Base-by-base conservation (phyloP, 495 filamentous ascomycete genomes). In the Venustampulla echinocandica region DNA sequence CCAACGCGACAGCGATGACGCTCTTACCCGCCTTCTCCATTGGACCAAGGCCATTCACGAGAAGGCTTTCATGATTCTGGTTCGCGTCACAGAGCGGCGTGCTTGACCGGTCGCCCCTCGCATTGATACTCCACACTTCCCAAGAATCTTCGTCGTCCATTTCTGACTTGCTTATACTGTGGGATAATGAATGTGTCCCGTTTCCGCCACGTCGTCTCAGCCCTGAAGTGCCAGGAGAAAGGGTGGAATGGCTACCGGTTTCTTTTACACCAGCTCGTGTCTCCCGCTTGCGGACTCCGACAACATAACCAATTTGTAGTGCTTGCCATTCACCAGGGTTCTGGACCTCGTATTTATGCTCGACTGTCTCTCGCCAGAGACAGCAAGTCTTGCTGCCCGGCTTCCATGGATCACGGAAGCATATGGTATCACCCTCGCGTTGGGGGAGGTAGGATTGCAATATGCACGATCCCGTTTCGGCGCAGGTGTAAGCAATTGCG, bases 121-220 rank as follows among this genome's bases (percentile, higher is more conserved):
- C 48, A 17, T 74, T 71, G 40, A 84, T 67, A 9, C 70, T 74
- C 79, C 81, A 87, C 1, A 74, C 75, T 57, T 86, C 80, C 81
- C 81, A 87, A 14, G 63, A 66, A 34, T 70, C 66, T 23, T 69
- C 46, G 13, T 44, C 22, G n/a, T n/a, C n/a, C n/a, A n/a, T n/a
- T n/a, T n/a, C n/a, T n/a, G n/a, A n/a, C n/a, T n/a, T n/a, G n/a
- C n/a, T n/a, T n/a, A n/a, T n/a, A n/a, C n/a, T n/a, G n/a, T n/a
- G n/a, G 27, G 27, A 30, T 7, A 30, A 7, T 5, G 10, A 5
- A 19, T 40, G 10, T 9, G 9, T 22, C 18, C n/a, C 17, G 6
- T 10, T 10, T 5, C 37, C 10, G n/a, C 37, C 10, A 23, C 37
- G 37, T 6, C 9, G 15, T 10, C 37, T 10, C 4, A 6, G 37